phyloP scores from a whole-genome alignment of 2,329 filamentous ascomycete genomes.

The Fusarium sarcochroum region DNA sequence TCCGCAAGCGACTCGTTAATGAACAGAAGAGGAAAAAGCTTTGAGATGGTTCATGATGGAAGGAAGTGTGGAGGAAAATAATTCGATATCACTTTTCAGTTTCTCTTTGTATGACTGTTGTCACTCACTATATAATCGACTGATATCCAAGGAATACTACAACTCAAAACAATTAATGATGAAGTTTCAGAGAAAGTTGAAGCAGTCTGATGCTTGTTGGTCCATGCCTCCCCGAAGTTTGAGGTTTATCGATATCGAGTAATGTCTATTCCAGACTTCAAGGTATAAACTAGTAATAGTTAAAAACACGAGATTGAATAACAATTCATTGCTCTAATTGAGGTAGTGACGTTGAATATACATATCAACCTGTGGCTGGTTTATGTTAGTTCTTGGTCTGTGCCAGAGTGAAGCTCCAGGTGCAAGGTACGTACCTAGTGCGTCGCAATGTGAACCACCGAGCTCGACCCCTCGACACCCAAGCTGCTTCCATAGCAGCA shows the following conservation, averaged over 20 bases:
- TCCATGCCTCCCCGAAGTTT: not conserved
- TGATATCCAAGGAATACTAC: not conserved
- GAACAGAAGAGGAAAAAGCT: not conserved
- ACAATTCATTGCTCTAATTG: too few relatives aligned
- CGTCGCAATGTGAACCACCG: constrained; percentile 22
- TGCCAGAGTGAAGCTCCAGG: constrained; percentile 1
- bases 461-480: constrained; percentile 35
- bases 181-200: too few relatives aligned
- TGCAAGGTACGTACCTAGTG: constrained; percentile 26
- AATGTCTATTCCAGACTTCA: too few relatives aligned
- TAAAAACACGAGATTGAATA: too few relatives aligned
- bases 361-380: constrained; percentile 9
- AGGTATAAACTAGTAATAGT: too few relatives aligned
- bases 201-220: too few relatives aligned
- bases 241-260: not conserved
- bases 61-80: constrained; percentile 12
- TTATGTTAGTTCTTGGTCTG: constrained; percentile 3
- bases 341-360: not conserved
- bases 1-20: constrained; percentile 20
- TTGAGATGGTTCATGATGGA: constrained; percentile 2
- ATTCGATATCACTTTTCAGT: constrained; percentile 24
- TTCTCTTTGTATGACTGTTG: not conserved
- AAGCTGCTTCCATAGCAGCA: constrained; percentile 13
- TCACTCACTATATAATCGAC: constrained; percentile 16
- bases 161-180: not conserved